phyloP scores from a whole-genome alignment of 140 eudicot species.

The Anethum foeniculum region DNA sequence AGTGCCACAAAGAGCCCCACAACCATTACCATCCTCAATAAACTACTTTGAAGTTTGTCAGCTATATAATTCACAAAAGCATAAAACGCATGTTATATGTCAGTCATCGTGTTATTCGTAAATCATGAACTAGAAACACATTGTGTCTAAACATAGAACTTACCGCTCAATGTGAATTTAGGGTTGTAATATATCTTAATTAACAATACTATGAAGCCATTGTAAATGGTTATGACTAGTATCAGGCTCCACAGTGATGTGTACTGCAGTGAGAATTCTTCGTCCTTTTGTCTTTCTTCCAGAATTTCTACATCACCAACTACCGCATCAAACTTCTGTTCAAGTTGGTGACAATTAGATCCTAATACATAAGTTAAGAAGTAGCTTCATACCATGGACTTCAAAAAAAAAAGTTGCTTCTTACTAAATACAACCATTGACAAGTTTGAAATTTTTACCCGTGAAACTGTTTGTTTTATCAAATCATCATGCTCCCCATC shows the following conservation, averaged over 20 bases:
- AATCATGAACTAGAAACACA: neutral
- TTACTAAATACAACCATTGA: neutral
- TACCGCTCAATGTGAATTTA: conserved; percentile 6
- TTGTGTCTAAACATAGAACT: neutral
- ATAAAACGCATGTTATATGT: neutral
- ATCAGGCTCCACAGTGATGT: neutral
- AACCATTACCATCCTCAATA: conserved; percentile 2
- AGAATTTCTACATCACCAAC: no score
- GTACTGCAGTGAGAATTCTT: no score
- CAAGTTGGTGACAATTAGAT: neutral
- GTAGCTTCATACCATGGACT: no score
- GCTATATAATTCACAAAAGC: neutral
- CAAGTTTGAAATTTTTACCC: conserved; percentile 11
- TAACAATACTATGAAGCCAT: neutral
- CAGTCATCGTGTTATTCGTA: neutral
- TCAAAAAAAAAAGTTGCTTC: neutral
- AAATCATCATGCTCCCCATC: conserved; percentile 23
- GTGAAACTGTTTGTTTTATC: conserved; percentile 27
- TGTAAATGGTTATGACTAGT: neutral
- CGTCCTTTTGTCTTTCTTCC: no score
- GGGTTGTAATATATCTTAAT: conserved; percentile 4
- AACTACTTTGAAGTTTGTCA: neutral
- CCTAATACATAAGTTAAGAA: neutral
- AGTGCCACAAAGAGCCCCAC: conserved; percentile 15
- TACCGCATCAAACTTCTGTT: conserved; percentile 24